Evolutionary conservation across 148 eudicot species (phyloP), one percentile per base, ranked within the genome.

Genomic region (Rhododendron henanense): DNA sequence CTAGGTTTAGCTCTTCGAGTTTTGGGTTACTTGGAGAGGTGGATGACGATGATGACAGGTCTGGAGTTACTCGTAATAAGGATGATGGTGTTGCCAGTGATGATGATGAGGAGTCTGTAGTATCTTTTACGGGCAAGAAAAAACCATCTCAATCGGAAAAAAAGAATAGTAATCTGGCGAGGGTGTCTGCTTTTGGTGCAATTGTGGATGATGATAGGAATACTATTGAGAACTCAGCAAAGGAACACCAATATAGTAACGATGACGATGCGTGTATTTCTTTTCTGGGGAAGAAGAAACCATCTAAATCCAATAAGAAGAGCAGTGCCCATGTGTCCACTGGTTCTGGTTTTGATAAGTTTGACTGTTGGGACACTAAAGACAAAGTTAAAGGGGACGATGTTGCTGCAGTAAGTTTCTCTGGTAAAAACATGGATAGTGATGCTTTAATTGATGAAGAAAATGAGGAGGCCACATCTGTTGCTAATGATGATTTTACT

Each of bases 201-300:
- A 84, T 90, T 87, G 92, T 84, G 83, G 89, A 89, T 82, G 95
- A 91, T 18, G 90, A 77, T 14, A 90, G 79, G 77, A 85, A 86
- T 18, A 44, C 67, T 10, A 78, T 14, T 61, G 91, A 90, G 45
- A 83, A 85, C 65, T 81, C 86, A 6, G 84, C 76, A 39, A 78
- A 87, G 9, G 93, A 89, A 14, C 69, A 87, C 23, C 86, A 81
- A 80, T 81, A 86, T 81, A 91, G 90, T 84, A 63, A 91, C 61
- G 91, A 92, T 35, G 92, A 89, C 15, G 94, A 91, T 48, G 90
- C 90, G 0, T 90, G 83, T 69, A 79, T 93, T 79, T 67, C 89
- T 77, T 93, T 94, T 85, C 85, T 93, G 3, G 93, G 95, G 45
- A 94, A 93, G 87, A 94, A 92, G 87, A 93, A 93, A 85, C 81